Percentiles rank a stretch among this genome's conserved stretches.
phyloP scores from a whole-genome alignment of 176 grass and related monocot species.

The Hyparrhenia diplandra region DNA sequence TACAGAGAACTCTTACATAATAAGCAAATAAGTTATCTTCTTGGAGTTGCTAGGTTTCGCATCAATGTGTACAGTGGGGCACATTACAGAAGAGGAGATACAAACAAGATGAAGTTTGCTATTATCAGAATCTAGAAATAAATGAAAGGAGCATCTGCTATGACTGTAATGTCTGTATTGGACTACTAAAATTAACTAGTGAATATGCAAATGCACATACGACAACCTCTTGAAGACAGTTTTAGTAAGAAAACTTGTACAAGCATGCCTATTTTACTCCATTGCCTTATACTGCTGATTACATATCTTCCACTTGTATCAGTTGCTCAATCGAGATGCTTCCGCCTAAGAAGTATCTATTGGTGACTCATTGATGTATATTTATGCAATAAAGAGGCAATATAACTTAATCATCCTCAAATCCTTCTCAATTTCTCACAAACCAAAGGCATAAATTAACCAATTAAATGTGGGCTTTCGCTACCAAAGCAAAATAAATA shows the following conservation, averaged over 20 bases:
- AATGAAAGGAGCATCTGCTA: background rate
- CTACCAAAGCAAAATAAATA: background rate
- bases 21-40: too few relatives aligned
- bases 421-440: background rate
- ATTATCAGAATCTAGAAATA: background rate
- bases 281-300: background rate
- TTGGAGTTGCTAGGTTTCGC: too few relatives aligned
- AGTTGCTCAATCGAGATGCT: too few relatives aligned
- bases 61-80: background rate
- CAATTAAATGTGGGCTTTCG: slow-evolving; percentile 29
- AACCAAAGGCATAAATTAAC: slow-evolving; percentile 1
- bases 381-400: background rate
- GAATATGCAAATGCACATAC: background rate
- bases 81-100: background rate
- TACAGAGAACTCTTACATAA: too few relatives aligned
- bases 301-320: too few relatives aligned
- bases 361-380: background rate
- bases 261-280: background rate
- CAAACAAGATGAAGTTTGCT: background rate
- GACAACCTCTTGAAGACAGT: too few relatives aligned
- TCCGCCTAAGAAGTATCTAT: background rate
- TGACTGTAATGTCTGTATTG: background rate
- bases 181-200: background rate
- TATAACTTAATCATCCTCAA: background rate
- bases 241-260: background rate